Evolutionary conservation across 2,329 filamentous ascomycete species (phyloP).

Genomic region (Alternaria incomplexa): DNA sequence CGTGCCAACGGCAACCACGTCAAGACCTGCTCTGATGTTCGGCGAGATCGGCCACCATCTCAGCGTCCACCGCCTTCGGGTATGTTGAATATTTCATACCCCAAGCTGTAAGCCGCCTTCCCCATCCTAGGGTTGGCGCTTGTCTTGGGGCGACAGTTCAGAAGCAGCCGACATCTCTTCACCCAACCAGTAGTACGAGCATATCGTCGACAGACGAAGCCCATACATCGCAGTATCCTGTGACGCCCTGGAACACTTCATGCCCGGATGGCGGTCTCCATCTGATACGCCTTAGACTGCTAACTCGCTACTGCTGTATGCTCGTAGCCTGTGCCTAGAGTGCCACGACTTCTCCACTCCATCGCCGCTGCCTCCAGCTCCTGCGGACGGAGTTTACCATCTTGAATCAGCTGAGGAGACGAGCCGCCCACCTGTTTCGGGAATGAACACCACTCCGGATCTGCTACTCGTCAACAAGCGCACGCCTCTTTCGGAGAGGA

Average conservation of each 20-base stretch:
- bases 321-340: constrained; percentile 1
- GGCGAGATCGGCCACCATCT: background rate
- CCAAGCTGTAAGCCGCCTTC: background rate
- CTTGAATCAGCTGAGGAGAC: background rate
- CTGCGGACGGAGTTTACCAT: background rate
- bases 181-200: background rate
- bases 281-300: background rate
- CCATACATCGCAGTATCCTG: background rate
- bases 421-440: too few species aligned
- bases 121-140: background rate
- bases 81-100: background rate
- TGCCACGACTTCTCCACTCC: constrained; percentile 8
- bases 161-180: background rate
- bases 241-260: background rate
- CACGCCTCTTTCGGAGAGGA: background rate
- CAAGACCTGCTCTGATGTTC: background rate
- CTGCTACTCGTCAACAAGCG: background rate
- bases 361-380: constrained; percentile 4
- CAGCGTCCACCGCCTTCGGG: background rate
- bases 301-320: constrained; percentile 6
- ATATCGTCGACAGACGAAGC: background rate
- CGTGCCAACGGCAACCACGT: background rate
- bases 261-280: background rate
- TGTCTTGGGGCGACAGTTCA: background rate
- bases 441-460: background rate